Percentiles rank a stretch among this genome's conserved stretches.
Evolutionary conservation across 2,329 filamentous ascomycete genomes (phyloP).

Genomic region (Nectriaceae sp.): DNA sequence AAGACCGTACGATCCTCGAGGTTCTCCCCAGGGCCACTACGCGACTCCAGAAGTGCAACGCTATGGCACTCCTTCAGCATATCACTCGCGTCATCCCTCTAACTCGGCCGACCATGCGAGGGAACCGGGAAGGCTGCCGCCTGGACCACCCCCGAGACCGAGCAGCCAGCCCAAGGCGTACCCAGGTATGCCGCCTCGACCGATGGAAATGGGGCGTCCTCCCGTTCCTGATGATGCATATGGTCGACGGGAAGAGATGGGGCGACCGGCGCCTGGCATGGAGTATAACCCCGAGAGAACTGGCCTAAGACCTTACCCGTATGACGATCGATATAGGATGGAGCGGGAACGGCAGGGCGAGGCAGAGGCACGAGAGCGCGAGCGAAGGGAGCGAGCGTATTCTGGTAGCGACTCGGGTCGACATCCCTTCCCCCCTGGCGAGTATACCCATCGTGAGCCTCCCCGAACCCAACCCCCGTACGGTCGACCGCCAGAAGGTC

Average conservation of each 20-base stretch:
- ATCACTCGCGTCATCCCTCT: constrained; percentile 52
- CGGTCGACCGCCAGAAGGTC: constrained; percentile 42
- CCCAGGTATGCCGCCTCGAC: constrained; percentile 45
- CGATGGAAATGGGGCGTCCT: constrained; percentile 48
- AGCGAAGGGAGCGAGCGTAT: constrained; percentile 49
- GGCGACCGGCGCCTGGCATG: constrained; percentile 35
- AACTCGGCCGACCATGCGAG: constrained; percentile 47
- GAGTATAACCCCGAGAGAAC: constrained; percentile 58
- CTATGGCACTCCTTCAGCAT: constrained; percentile 61
- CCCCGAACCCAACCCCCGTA: constrained; percentile 47
- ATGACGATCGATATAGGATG: constrained; percentile 56
- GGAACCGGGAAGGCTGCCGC: constrained; percentile 39
- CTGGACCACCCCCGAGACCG: constrained; percentile 48
- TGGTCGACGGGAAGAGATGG: constrained; percentile 50
- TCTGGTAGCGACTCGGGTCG: constrained; percentile 50
- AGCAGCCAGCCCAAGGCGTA: constrained; percentile 55
- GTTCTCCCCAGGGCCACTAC: constrained; percentile 52
- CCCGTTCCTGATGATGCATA: constrained; percentile 46
- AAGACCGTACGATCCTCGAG: constrained; percentile 53
- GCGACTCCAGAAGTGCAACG: constrained; percentile 60
- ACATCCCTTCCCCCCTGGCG: constrained; percentile 39
- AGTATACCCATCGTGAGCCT: constrained; percentile 44
- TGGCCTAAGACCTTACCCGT: constrained; percentile 44
- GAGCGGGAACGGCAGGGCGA: constrained; percentile 51
- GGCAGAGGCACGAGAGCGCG: constrained; percentile 44